Evolutionary conservation across 345 rosid species (phyloP), one percentile per base, ranked within the genome.

Genomic region (Eutrema yunnanense): DNA sequence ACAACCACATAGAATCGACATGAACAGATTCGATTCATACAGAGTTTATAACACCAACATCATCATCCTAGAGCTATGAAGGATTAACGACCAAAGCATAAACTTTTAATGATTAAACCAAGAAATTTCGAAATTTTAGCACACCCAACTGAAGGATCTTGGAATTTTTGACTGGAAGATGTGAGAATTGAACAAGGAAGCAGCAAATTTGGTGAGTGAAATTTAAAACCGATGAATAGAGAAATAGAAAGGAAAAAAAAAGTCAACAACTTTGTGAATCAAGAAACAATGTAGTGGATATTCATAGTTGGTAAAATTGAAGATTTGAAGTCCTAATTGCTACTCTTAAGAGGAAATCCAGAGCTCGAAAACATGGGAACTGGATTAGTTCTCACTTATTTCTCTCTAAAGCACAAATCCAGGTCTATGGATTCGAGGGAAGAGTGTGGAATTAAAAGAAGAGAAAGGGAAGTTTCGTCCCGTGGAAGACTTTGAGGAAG

Each of bases 1-100:
- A 57, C 87, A 50, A 54, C 99, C 96, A 60, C 96, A 95, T 65
- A 92, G 0, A 56, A 89, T 81, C 42, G 96, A 95, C 99, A 94
- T 94, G 19, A 59, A 72, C 43, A 56, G 43, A 32, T 9, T 68
- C 7, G 26, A 65, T 11, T 46, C 77, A 16, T 49, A 66, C 51
- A 65, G 29, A 42, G 49, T 32, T 58, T 57, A 68, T 38, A 27
- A 44, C 46, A 63, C 8, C 58, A 53, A 7, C 32, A 42, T 6
- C 32, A 42, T 6, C 44, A 36, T 27, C 10, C 38, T 22, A 32
- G 8, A 74, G 62, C 54, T 8, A 57, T 34, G 54, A 67, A 30
- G 10, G 27, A n/a, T 4, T 13, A 30, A 62, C 30, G 14, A 13
- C 14, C 38, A 65, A 64, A 55, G 44, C 50, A 46, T 7, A 34